Base-by-base conservation (phyloP, 768 basidiomycete genomes). In the Rubroboletus pulcherrimus region DNA sequence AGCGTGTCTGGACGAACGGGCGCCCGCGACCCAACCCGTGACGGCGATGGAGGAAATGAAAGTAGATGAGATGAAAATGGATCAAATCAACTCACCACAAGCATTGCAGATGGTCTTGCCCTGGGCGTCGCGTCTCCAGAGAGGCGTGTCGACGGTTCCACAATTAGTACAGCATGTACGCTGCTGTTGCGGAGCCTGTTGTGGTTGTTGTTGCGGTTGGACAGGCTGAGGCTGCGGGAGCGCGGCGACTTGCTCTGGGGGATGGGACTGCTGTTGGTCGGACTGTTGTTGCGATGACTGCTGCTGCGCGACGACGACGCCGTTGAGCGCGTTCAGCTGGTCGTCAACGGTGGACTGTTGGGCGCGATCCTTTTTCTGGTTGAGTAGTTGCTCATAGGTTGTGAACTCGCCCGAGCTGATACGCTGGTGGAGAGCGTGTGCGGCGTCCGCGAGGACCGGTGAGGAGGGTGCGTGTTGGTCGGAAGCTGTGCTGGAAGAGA, bases 91-190 rank as follows among this genome's bases (percentile, higher is more conserved):
- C 90, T 81, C 70, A 93, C 91, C 92, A 72, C 92, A 93, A 49
- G 89, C 88, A 71, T 93, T 93, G 77, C 92, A 94, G 67, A 93
- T 82, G 47, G 86, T 81, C 71, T 87, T 90, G 55, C 91, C 92
- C 63, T 89, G 84, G 42, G 79, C 75, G 68, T 90, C 90, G 63
- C 91, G 81, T 63, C 91, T 77, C 92, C 92, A 93, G 29, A 93
- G 81, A 35, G 91, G 91, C 53, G 90, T 91, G 59, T 83, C 80
- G 6, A 79, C 75, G n/a, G 87, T 86, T 17, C 84, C 84, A 73
- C 92, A 91, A 71, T 89, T 89, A 38, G 83, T 77, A 69, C 89
- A 91, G 53, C 66, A 62, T 7, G 66, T 69, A 33, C 79, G 77
- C 33, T 79, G 73, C 44, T 77, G 75, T 63, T 56, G 79, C 53